phyloP scores from a whole-genome alignment of 2,329 filamentous ascomycete species.

The Penicillium janthinellum region DNA sequence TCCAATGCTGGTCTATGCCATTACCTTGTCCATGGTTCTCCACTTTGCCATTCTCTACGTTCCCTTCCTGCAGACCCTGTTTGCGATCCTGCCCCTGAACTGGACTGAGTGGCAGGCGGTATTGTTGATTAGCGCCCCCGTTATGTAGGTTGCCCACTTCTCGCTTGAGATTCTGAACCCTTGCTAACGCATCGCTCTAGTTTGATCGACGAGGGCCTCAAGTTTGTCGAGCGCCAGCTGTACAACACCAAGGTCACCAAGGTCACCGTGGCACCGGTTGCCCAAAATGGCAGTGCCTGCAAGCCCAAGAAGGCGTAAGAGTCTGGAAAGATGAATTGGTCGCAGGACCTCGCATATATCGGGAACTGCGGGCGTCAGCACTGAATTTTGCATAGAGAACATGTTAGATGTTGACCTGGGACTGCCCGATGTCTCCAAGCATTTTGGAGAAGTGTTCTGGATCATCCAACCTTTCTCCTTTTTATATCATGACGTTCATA shows the following conservation, averaged over 20 bases:
- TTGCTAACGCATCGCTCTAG: slow-evolving; percentile 46
- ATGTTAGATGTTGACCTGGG: slow-evolving; percentile 9
- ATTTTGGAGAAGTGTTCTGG: not conserved
- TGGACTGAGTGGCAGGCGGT: slow-evolving; percentile 92
- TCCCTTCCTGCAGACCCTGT: slow-evolving; percentile 82
- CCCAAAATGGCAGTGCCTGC: slow-evolving; percentile 33
- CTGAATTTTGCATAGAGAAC: slow-evolving; percentile 13
- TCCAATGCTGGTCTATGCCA: slow-evolving; percentile 97
- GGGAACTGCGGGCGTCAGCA: not conserved
- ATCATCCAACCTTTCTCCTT: not conserved
- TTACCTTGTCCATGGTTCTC: slow-evolving; percentile 86
- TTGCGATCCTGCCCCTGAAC: slow-evolving; percentile 87
- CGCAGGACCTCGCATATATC: slow-evolving; percentile 9
- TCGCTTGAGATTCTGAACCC: not conserved
- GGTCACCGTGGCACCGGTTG: slow-evolving; percentile 19
- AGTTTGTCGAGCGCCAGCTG: slow-evolving; percentile 70
- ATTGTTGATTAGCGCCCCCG: slow-evolving; percentile 80
- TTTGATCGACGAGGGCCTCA: slow-evolving; percentile 80
- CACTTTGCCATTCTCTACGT: slow-evolving; percentile 94
- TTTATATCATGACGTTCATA: slow-evolving; percentile 6
- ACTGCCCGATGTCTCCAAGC: not conserved
- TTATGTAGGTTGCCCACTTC: slow-evolving; percentile 68
- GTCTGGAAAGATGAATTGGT: slow-evolving; percentile 18
- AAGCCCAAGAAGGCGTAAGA: slow-evolving; percentile 42
- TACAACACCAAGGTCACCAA: slow-evolving; percentile 47